Evolutionary conservation across 352 stramenopile species (phyloP).

Genomic region (Phytopythium aichiense): DNA sequence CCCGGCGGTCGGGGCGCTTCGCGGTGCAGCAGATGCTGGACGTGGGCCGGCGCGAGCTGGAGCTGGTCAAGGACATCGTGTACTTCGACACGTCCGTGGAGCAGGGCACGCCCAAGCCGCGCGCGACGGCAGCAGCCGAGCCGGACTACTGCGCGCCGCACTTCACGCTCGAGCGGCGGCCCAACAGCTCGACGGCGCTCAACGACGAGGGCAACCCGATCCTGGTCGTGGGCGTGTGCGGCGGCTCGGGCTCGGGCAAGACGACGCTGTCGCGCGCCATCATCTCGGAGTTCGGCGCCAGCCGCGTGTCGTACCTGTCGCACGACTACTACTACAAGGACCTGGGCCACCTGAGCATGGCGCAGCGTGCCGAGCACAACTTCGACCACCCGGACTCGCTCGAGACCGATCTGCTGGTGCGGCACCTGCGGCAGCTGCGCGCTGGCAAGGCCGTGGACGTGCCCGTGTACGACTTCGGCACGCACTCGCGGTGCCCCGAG

Average conservation of each 20-base stretch:
- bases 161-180: slow-evolving; percentile 41
- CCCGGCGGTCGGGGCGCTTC: slow-evolving; percentile 35
- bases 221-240: slow-evolving; percentile 90
- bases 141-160: slow-evolving; percentile 5
- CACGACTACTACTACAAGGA: slow-evolving; percentile 98
- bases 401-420: slow-evolving; percentile 93
- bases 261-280: slow-evolving; percentile 90
- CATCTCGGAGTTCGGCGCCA: slow-evolving; percentile 83
- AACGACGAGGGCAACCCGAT: slow-evolving; percentile 67
- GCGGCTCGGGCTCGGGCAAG: slow-evolving; percentile 90
- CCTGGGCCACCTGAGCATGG: slow-evolving; percentile 81
- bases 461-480: slow-evolving; percentile 95
- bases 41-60: slow-evolving; percentile 54
- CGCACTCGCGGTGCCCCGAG: slow-evolving; percentile 85
- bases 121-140: slow-evolving; percentile 1
- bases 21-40: slow-evolving; percentile 39
- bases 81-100: slow-evolving; percentile 77
- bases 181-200: slow-evolving; percentile 15
- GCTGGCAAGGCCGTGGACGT: slow-evolving; percentile 87
- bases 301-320: slow-evolving; percentile 92
- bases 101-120: slow-evolving; percentile 13
- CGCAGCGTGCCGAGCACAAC: slow-evolving; percentile 90
- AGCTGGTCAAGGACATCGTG: slow-evolving; percentile 82
- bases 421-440: slow-evolving; percentile 88
- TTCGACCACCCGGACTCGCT: slow-evolving; percentile 98